Evolutionary conservation across 2,329 filamentous ascomycete species (phyloP).

Genomic region (Aulographum hederae): DNA sequence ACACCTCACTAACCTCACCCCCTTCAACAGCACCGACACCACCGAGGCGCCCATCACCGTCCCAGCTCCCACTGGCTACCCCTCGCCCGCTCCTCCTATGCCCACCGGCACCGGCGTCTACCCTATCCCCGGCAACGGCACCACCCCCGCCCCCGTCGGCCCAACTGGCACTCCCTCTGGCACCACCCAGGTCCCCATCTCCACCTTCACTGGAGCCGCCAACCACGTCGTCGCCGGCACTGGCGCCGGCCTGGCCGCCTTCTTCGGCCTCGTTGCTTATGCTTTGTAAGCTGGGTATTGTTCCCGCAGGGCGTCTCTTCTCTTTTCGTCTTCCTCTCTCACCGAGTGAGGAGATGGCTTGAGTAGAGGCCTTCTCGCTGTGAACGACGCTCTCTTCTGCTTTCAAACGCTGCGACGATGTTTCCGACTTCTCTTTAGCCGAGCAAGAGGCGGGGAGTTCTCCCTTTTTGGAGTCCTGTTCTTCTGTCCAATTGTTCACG

Average conservation of each 20-base stretch:
- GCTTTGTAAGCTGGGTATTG: constrained; percentile 1
- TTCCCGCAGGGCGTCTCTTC: no score
- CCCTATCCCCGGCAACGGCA: constrained; percentile 9
- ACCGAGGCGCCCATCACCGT: constrained; percentile 1
- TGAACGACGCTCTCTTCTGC: no score
- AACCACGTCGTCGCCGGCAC: constrained; percentile 26
- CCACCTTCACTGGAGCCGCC: constrained; percentile 32
- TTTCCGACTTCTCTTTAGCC: no score
- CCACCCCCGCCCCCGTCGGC: constrained; percentile 7
- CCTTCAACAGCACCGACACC: constrained; percentile 3
- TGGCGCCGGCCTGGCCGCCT: constrained; percentile 32
- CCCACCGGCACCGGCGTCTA: constrained; percentile 2
- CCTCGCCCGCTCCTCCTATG: not conserved
- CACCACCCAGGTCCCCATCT: constrained; percentile 12
- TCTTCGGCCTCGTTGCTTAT: constrained; percentile 9
- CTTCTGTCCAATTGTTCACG: no score
- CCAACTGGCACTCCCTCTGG: constrained; percentile 6
- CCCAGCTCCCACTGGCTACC: constrained; percentile 1
- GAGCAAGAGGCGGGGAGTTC: no score
- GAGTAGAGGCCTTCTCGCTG: no score
- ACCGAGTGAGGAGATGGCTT: no score
- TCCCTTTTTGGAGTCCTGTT: no score
- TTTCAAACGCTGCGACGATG: no score
- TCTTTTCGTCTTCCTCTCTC: no score
- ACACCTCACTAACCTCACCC: no score